phyloP scores from a whole-genome alignment of 768 basidiomycete species.

The Strobilomyces dryophilus region DNA sequence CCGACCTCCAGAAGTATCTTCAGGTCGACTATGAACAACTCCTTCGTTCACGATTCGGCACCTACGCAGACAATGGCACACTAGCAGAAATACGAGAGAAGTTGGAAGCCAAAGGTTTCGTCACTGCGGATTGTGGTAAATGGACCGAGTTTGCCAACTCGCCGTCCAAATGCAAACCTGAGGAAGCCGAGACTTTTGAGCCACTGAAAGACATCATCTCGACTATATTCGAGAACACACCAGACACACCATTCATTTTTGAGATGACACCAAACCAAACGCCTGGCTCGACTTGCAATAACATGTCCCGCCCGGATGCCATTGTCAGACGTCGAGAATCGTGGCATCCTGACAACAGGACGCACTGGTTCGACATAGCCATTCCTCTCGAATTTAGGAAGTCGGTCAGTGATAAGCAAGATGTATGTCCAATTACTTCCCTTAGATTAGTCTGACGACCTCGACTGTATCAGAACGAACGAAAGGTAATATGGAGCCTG shows the following conservation, averaged over 20 bases:
- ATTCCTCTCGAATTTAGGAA: constrained; percentile 11
- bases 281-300: not conserved
- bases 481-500: constrained; percentile 26
- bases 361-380: constrained; percentile 10
- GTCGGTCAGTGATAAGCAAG: not conserved
- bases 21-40: not conserved
- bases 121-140: no score
- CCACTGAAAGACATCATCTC: not conserved
- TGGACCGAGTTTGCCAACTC: not conserved
- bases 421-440: not conserved
- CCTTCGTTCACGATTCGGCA: not conserved
- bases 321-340: not conserved
- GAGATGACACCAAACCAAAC: not conserved
- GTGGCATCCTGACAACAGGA: no score
- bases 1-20: not conserved
- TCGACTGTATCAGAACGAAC: constrained; percentile 6
- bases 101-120: not conserved
- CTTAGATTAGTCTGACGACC: not conserved
- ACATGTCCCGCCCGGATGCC: constrained; percentile 7
- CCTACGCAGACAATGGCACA: no score
- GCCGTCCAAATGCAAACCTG: not conserved
- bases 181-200: not conserved
- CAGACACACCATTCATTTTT: not conserved
- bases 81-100: not conserved
- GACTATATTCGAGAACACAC: not conserved